Evolutionary conservation across 2,329 filamentous ascomycete genomes (phyloP).

Genomic region (Aspergillus sergii): DNA sequence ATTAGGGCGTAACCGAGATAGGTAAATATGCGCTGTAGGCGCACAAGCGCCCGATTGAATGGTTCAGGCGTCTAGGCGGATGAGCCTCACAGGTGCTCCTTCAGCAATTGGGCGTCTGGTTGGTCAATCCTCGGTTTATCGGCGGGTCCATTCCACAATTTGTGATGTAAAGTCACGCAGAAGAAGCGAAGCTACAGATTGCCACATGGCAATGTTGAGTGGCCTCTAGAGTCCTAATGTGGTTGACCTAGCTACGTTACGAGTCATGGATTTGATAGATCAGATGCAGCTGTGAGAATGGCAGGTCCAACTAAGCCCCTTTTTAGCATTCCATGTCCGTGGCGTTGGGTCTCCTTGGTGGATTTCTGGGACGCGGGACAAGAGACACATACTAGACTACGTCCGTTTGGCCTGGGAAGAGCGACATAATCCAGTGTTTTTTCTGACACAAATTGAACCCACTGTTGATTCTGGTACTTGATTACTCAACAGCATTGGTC

Average conservation of each 20-base stretch:
- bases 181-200: background rate
- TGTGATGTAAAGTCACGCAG: background rate
- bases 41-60: conserved; percentile 21
- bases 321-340: background rate
- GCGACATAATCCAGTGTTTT: background rate
- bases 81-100: conserved; percentile 1
- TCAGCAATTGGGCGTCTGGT: background rate
- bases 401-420: background rate
- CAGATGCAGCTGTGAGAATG: background rate
- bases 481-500: background rate
- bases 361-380: background rate
- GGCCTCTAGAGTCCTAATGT: too few relatives aligned
- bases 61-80: conserved; percentile 10
- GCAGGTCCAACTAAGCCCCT: background rate
- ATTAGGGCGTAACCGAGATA: conserved; percentile 11
- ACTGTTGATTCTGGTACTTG: background rate
- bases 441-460: background rate
- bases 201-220: background rate
- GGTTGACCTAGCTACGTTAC: background rate
- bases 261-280: background rate
- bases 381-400: background rate
- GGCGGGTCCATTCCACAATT: conserved; percentile 5
- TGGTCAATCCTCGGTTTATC: conserved; percentile 1
- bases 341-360: background rate
- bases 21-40: conserved; percentile 16